Evolutionary conservation across 1,284 basidiomycete genomes (phyloP).

Genomic region (Mrakiaceae sp.): DNA sequence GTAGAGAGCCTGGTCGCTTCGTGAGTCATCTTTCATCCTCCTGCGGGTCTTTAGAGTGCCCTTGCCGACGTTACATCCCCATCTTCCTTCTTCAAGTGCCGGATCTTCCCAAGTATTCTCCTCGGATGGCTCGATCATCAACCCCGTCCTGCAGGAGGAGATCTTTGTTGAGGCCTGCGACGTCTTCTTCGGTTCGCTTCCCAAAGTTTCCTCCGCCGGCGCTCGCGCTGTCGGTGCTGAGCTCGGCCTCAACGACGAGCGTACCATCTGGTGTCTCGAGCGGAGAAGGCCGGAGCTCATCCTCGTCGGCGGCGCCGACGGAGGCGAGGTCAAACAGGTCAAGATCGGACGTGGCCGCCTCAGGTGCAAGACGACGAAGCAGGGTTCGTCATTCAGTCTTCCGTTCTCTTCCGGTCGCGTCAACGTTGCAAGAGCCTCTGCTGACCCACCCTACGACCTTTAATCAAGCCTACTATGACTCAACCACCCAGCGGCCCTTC

Average conservation of each 20-base stretch:
- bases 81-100: background rate
- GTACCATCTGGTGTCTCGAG: slow-evolving; percentile 45
- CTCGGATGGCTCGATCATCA: slow-evolving; percentile 48
- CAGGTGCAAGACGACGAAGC: slow-evolving; percentile 37
- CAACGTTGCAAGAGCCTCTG: background rate
- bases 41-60: background rate
- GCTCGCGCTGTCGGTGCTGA: slow-evolving; percentile 44
- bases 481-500: slow-evolving; percentile 47
- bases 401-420: background rate
- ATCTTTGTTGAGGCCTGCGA: slow-evolving; percentile 83
- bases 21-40: background rate
- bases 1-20: slow-evolving; percentile 52
- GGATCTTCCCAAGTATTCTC: slow-evolving; percentile 14
- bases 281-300: slow-evolving; percentile 58
- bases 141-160: slow-evolving; percentile 72
- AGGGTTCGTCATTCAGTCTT: slow-evolving; percentile 26
- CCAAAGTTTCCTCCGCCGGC: slow-evolving; percentile 35
- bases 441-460: no score
- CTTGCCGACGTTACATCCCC: no score
- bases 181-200: slow-evolving; percentile 70
- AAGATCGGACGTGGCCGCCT: slow-evolving; percentile 49
- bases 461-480: background rate
- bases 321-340: slow-evolving; percentile 48
- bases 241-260: slow-evolving; percentile 54
- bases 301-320: slow-evolving; percentile 49